Conservation (phyloP, 2,329 filamentous ascomycete species). For the Periconia sp. region DNA sequence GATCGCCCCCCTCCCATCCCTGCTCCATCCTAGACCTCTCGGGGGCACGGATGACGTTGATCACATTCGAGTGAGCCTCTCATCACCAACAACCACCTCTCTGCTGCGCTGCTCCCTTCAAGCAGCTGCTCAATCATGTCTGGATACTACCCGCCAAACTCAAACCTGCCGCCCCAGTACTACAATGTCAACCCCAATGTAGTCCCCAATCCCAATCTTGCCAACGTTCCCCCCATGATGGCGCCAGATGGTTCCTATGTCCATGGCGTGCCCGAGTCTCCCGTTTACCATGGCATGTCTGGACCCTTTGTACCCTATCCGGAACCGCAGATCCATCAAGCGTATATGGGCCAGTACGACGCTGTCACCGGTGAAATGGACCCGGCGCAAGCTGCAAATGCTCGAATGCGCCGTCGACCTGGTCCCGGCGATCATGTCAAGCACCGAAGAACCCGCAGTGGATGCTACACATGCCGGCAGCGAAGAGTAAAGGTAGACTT, state of each 20-base stretch:
- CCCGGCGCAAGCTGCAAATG: constrained; percentile 32
- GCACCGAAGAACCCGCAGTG: constrained; percentile 89
- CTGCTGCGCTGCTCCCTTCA: constrained; percentile 23
- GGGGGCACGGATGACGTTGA: constrained; percentile 46
- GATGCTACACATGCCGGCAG: constrained; percentile 90
- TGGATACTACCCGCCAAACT: constrained; percentile 44
- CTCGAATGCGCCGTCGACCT: constrained; percentile 37
- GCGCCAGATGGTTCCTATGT: constrained; percentile 34
- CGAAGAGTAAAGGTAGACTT: constrained; percentile 75
- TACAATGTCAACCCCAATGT: constrained; percentile 41
- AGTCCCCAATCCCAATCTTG: constrained; percentile 26
- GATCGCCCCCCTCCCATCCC: constrained; percentile 43
- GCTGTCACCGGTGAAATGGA: constrained; percentile 35
- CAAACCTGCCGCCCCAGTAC: constrained; percentile 42
- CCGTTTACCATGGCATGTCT: constrained; percentile 36
- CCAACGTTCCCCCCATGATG: constrained; percentile 35
- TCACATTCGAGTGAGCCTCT: constrained; percentile 33
- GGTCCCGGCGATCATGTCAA: constrained; percentile 74
- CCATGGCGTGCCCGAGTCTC: constrained; percentile 36
- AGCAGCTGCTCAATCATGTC: constrained; percentile 36
- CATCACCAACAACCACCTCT: constrained; percentile 30
- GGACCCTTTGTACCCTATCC: constrained; percentile 39
- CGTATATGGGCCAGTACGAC: constrained; percentile 44
- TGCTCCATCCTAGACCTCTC: constrained; percentile 30
- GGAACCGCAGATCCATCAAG: constrained; percentile 38